Conservation (phyloP, 192 early-diverging fungal species). For the Coemansia sp. region DNA sequence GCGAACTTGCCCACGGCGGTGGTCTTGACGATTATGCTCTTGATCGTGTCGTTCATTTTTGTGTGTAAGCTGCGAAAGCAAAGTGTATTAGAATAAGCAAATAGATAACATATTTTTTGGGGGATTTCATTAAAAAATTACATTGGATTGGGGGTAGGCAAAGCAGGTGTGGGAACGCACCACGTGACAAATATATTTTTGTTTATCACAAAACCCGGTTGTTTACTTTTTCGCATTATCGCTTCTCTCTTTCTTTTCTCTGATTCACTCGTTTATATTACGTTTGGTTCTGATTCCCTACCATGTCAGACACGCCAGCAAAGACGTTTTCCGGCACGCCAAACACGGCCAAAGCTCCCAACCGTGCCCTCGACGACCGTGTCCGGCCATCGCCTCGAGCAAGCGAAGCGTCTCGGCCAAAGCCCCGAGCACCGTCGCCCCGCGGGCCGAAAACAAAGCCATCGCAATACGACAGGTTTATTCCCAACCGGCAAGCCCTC, state of each 20-base stretch:
- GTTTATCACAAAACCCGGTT: too few species aligned
- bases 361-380: conserved; percentile 29
- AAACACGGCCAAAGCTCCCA: conserved; percentile 4
- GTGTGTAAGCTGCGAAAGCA: not conserved
- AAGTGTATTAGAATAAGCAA: not conserved
- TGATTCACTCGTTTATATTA: too few species aligned
- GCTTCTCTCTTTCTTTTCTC: too few species aligned
- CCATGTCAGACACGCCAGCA: not conserved
- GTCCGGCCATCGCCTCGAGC: conserved; percentile 24
- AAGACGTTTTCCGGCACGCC: conserved; percentile 20
- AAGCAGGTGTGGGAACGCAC: too few species aligned
- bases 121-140: too few species aligned
- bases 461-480: conserved; percentile 79
- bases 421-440: conserved; percentile 23
- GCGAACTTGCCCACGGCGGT: conserved; percentile 42
- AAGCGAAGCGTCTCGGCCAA: not conserved
- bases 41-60: conserved; percentile 50
- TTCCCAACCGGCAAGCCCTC: conserved; percentile 76
- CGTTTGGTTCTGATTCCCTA: not conserved
- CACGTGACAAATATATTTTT: too few species aligned
- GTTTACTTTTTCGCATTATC: too few species aligned
- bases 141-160: too few species aligned
- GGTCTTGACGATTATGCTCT: conserved; percentile 42
- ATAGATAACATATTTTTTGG: too few species aligned
- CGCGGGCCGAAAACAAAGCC: conserved; percentile 39